Percentiles rank a stretch among this genome's conserved stretches.
These are phyloP conservation scores for Aspergillus homomorphus DNA, from an alignment of 495 filamentous ascomycete genomes.

Conservation along the genomic window DNA sequence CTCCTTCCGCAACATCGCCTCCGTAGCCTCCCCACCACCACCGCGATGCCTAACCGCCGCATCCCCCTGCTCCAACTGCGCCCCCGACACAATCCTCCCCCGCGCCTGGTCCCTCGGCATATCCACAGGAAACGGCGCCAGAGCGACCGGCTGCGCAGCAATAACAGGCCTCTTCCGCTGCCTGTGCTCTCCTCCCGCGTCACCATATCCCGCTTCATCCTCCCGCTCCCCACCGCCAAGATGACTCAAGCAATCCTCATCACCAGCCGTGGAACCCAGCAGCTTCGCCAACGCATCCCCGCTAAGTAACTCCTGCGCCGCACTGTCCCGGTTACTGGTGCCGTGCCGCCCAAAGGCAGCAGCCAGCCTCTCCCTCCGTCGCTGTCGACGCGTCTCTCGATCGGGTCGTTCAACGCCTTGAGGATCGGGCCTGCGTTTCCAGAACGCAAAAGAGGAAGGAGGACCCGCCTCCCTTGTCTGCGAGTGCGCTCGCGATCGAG, in stretches of 20 bases:
- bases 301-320: not conserved
- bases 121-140: constrained; percentile 26
- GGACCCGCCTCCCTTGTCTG: not conserved
- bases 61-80: constrained; percentile 64
- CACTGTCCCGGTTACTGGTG: not conserved
- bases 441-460: not conserved
- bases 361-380: not conserved
- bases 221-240: constrained; percentile 51
- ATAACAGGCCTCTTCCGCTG: constrained; percentile 33
- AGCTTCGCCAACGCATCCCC: constrained; percentile 5
- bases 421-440: not conserved
- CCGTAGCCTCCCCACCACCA: constrained; percentile 32
- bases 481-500: not conserved
- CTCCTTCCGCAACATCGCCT: constrained; percentile 30
- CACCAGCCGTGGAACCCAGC: not conserved
- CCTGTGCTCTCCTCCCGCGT: constrained; percentile 25
- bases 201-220: constrained; percentile 38
- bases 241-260: constrained; percentile 15
- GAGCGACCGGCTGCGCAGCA: constrained; percentile 26
- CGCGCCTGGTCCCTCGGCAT: constrained; percentile 44
- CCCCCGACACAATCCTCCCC: constrained; percentile 63
- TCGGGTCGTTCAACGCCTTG: not conserved
- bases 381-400: not conserved
- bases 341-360: not conserved
- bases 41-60: constrained; percentile 40